Evolutionary conservation across 345 rosid genomes (phyloP).

Genomic region (Euclidium syriacum): DNA sequence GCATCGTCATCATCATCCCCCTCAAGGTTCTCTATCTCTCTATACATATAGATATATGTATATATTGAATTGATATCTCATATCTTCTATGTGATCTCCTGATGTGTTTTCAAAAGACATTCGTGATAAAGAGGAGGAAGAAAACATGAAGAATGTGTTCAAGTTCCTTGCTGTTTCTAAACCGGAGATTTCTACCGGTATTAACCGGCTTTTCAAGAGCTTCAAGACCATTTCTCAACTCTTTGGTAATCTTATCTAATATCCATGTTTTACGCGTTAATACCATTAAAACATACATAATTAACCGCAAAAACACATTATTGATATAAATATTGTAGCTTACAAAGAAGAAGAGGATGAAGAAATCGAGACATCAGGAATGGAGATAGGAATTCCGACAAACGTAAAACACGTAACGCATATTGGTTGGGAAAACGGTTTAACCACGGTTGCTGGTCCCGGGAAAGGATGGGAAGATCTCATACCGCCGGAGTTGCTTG

Average conservation of each 20-base stretch:
- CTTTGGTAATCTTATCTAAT: conserved; percentile 39
- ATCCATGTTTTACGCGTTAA: background rate
- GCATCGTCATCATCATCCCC: conserved; percentile 26
- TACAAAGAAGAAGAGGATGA: conserved; percentile 53
- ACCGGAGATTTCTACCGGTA: conserved; percentile 53
- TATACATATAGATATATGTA: background rate
- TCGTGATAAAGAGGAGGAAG: conserved; percentile 42
- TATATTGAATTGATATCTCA: background rate
- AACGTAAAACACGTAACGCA: conserved; percentile 79
- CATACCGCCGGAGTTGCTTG: conserved; percentile 28
- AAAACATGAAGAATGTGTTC: conserved; percentile 43
- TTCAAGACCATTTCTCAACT: conserved; percentile 60
- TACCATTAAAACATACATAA: background rate
- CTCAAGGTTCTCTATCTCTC: conserved; percentile 31
- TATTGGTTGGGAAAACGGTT: conserved; percentile 52
- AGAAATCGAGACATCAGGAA: conserved; percentile 26
- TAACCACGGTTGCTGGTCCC: background rate
- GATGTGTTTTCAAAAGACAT: conserved; percentile 20
- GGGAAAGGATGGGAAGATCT: conserved; percentile 25
- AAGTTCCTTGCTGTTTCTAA: conserved; percentile 37
- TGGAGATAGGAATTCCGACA: conserved; percentile 78
- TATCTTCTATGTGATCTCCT: background rate
- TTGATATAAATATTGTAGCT: conserved; percentile 20
- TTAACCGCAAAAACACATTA: background rate
- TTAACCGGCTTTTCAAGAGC: conserved; percentile 54